Base-by-base conservation (phyloP, 1,284 basidiomycete genomes). In the Megacollybia platyphylla region DNA sequence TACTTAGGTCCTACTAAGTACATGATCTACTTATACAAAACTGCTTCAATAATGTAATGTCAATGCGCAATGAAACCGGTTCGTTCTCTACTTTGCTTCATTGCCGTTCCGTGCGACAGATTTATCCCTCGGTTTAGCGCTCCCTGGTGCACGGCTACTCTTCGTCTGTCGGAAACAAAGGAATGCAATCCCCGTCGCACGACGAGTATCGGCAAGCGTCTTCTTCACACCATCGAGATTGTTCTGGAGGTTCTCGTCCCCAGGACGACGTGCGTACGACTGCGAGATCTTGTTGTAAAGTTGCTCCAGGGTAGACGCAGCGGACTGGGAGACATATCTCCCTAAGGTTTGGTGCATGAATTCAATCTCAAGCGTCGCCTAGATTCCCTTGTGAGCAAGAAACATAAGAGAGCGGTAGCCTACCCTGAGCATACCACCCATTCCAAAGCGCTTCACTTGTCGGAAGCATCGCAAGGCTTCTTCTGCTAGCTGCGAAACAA, bases 331-430 rank as follows among this genome's bases (percentile, higher is more conserved):
- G 37, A 97, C 85, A 59, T 93, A 94, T 47, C 84, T 80, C 26
- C 83, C 77, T 32, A 98, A 70, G 4, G 88, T 93, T 64, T 97
- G 94, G 61, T 99, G 93, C 64, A 97, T 79, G 64, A 97, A 98
- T 63, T 98, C 96, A 52, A 97, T 97, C 63, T 98, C 96, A 26
- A 99, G 77, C 2, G 96, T 98, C 2, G 96, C 94, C 85, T 96
- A 53, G 24, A 29, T 28, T 34, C 26, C 43, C 10, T 24, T 18
- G 24, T 8, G 18, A 36, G 32, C 45, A 7, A 47, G 28, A 20
- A 2, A 32, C 9, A 29, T 42, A 24, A 36, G 17, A 29, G 46
- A 39, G 20, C 36, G 28, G 18, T 40, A 7, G 71, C 82, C 49
- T 58, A 92, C 90, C 47, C 88, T 79, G 28, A 99, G 71, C 96